These are phyloP conservation scores for Hyparrhenia diplandra DNA, from an alignment of 176 grass and related monocot species.

Conservation along the genomic window DNA sequence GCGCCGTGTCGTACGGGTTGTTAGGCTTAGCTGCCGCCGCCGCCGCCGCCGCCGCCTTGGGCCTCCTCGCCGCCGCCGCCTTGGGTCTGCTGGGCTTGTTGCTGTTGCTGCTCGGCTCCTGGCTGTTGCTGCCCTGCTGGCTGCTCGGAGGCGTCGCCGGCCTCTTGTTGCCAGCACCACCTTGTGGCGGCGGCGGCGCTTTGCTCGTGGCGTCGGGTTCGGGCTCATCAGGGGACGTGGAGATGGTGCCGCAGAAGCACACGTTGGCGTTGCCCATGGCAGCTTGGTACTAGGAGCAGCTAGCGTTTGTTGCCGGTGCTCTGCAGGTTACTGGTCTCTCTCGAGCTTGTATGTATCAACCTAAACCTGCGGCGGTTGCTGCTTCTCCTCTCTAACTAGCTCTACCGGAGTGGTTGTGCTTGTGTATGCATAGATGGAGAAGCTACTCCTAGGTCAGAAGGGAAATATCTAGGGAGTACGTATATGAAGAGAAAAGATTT, in stretches of 20 bases:
- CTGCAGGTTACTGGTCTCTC: neutral
- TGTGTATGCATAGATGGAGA: no score
- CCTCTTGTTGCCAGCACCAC: neutral
- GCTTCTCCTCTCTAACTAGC: neutral
- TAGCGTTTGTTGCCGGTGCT: no score
- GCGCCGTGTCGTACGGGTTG: constrained; percentile 20
- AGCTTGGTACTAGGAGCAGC: neutral
- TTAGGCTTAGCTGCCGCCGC: neutral
- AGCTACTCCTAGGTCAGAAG: no score
- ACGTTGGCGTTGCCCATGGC: constrained; percentile 56
- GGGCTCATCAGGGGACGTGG: neutral
- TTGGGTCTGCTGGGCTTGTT: neutral
- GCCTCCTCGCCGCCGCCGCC: no score
- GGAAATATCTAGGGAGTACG: no score
- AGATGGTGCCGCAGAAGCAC: constrained; percentile 32
- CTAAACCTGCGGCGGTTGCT: neutral
- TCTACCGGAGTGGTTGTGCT: neutral
- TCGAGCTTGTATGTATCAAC: neutral
- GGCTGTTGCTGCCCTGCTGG: neutral
- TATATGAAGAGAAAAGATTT: neutral
- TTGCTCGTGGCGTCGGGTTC: neutral
- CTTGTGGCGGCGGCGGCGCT: neutral
- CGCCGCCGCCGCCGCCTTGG: neutral
- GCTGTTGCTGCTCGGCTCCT: neutral
- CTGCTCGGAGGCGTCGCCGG: constrained; percentile 28